phyloP scores from a whole-genome alignment of 441 rosid species.

The Adansonia grandidieri region DNA sequence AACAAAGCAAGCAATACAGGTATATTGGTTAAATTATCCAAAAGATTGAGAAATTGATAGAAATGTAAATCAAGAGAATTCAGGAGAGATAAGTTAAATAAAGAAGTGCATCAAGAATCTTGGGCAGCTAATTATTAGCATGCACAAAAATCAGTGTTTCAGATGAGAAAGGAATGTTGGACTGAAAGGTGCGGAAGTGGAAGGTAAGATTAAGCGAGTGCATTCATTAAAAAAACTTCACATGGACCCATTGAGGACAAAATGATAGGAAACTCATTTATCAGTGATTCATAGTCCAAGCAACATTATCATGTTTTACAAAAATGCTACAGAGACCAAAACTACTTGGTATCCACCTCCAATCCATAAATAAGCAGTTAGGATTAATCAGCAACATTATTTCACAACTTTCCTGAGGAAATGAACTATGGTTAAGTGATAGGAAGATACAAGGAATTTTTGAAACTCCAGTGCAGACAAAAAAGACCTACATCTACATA shows the following conservation, averaged over 20 bases:
- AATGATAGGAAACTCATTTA: not conserved
- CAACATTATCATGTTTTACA: not conserved
- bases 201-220: not conserved
- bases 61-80: not conserved
- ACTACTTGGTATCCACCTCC: not conserved
- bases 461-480: not conserved
- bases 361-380: not conserved
- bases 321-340: not conserved
- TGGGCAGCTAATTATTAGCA: not conserved
- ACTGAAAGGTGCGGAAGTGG: not conserved
- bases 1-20: not conserved
- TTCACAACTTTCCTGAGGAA: not conserved
- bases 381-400: not conserved
- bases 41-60: not conserved
- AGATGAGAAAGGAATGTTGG: not conserved
- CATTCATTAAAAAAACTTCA: not conserved
- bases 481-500: not conserved
- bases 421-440: too few species aligned
- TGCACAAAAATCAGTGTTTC: not conserved
- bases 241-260: not conserved
- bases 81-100: not conserved
- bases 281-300: not conserved
- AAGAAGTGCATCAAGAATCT: not conserved
- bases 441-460: too few species aligned
- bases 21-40: not conserved